Evolutionary conservation across 495 filamentous ascomycete species (phyloP), one percentile per base, ranked within the genome.

Genomic region (Elaphomyces granulatus): DNA sequence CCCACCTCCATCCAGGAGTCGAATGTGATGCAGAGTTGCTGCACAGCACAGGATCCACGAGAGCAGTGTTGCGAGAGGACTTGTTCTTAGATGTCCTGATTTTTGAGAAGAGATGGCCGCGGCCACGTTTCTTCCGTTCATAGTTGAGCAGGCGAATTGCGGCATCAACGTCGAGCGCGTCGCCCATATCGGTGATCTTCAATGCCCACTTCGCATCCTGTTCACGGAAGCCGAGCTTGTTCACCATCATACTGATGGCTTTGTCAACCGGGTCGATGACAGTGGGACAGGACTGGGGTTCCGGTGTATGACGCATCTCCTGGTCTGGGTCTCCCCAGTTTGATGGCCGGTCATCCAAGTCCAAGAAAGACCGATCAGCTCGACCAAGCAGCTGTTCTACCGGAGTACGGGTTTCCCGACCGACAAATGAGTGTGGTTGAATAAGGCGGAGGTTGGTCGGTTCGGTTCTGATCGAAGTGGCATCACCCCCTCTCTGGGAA

Each of bases 201-300:
- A 73, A 48, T 8, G 69, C 69, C 59, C 66, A 70, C 41, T 67
- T 69, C 2, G 63, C 67, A 32, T 71, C 67, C 20, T 63, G 52
- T 32, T 59, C 50, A 20, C 53, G 41, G 42, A 71, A 73, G 3
- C 69, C 69, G 17, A 71, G 61, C 8, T 64, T 61, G 8, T 55
- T 46, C 2, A 71, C 69, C 43, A 73, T 61, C 28, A 53, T 49
- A 15, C 58, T 45, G 19, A 73, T 65, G 4, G 69, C 69, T 9
- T 58, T 59, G 38, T 73, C 69, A 15, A 68, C 67, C 3, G 69
- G 69, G 38, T 73, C 69, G 17, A 59, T 56, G n/a, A 73, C 58
- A 39, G 64, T 9, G 37, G 45, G 48, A 17, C 42, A 44, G 47
- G 45, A 47, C 31, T 26, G 53, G 40, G 34, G 49, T 17, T 18